These are phyloP conservation scores for Huntiella decipiens DNA, from an alignment of 2,329 filamentous ascomycete species.

Conservation along the genomic window DNA sequence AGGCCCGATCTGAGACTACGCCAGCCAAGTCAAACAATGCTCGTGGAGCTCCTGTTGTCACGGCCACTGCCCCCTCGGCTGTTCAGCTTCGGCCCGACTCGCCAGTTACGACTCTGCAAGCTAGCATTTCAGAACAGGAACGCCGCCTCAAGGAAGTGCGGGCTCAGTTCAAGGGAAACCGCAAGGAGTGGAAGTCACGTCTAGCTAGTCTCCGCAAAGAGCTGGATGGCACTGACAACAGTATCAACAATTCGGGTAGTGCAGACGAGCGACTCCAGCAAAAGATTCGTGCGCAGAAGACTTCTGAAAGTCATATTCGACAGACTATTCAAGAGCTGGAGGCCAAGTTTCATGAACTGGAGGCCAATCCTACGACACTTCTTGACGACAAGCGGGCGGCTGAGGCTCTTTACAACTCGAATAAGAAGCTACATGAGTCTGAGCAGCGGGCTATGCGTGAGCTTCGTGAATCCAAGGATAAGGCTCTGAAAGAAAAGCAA, in stretches of 20 bases:
- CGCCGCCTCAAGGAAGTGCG: conserved; percentile 51
- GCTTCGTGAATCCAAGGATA: conserved; percentile 42
- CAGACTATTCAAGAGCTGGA: conserved; percentile 35
- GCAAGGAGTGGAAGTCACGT: conserved; percentile 56
- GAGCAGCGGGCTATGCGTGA: conserved; percentile 34
- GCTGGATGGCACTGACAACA: conserved; percentile 47
- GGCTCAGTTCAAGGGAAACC: conserved; percentile 46
- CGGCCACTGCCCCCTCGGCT: conserved; percentile 21
- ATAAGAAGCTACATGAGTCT: conserved; percentile 41
- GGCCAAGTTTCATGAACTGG: conserved; percentile 23
- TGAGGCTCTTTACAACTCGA: conserved; percentile 32
- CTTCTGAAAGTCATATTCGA: conserved; percentile 48
- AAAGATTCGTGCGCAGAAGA: conserved; percentile 56
- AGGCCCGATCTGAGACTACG: conserved; percentile 24
- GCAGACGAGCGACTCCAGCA: conserved; percentile 60
- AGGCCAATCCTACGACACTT: conserved; percentile 48
- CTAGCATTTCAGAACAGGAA: conserved; percentile 55
- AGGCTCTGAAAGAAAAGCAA: conserved; percentile 41
- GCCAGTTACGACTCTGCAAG: conserved; percentile 56
- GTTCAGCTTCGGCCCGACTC: conserved; percentile 54
- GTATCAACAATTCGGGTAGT: conserved; percentile 48
- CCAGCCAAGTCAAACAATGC: conserved; percentile 17
- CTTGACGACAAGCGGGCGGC: conserved; percentile 34
- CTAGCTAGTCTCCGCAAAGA: conserved; percentile 52
- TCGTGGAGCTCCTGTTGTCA: conserved; percentile 16